These are phyloP conservation scores for Epicoccum nigrum DNA, from an alignment of 2,329 filamentous ascomycete genomes.

Conservation along the genomic window DNA sequence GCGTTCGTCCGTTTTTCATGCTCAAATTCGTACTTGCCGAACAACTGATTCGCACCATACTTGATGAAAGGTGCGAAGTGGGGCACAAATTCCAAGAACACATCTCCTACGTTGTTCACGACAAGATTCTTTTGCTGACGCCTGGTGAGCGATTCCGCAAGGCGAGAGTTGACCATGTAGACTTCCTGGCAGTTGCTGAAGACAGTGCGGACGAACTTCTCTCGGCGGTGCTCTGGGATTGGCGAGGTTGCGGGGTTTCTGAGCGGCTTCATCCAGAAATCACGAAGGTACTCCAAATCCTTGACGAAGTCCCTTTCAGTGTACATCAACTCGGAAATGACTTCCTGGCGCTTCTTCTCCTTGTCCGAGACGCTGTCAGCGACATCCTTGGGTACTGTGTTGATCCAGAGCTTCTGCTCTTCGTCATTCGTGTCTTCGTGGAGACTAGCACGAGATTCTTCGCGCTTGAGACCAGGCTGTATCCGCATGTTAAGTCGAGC, in stretches of 20 bases:
- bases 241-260: constrained; percentile 74
- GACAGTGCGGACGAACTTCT: constrained; percentile 90
- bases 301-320: constrained; percentile 99
- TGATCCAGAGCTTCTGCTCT: constrained; percentile 99
- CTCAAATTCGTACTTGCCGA: constrained; percentile 97
- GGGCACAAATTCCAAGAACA: constrained; percentile 90
- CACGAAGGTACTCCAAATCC: constrained; percentile 93
- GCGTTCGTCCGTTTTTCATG: constrained; percentile 89
- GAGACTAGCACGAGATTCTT: constrained; percentile 71
- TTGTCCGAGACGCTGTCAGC: constrained; percentile 86
- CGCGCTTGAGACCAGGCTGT: constrained; percentile 80
- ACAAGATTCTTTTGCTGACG: constrained; percentile 90
- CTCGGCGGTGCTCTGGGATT: constrained; percentile 84
- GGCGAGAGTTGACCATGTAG: constrained; percentile 84
- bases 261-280: constrained; percentile 97
- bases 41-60: constrained; percentile 93
- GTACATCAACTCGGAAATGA: constrained; percentile 98
- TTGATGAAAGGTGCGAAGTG: constrained; percentile 95
- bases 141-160: constrained; percentile 86
- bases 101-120: constrained; percentile 87
- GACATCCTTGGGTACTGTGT: constrained; percentile 93
- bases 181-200: constrained; percentile 98
- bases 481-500: constrained; percentile 92
- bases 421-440: constrained; percentile 91
- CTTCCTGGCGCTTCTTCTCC: constrained; percentile 97